Conservation (phyloP, 257 asterid genomes). For the Fraxinus pennsylvanica region DNA sequence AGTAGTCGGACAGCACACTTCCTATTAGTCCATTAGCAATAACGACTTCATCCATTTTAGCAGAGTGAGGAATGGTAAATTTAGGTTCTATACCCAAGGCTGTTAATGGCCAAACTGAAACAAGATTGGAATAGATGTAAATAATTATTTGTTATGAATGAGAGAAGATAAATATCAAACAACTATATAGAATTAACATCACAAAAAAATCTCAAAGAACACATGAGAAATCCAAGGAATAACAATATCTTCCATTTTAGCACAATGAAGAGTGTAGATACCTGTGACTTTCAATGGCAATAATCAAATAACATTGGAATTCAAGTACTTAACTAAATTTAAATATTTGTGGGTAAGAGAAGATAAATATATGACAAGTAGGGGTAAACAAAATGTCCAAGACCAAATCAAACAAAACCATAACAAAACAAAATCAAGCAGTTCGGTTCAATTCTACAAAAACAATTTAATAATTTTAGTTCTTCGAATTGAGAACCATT, state of each 20-base stretch:
- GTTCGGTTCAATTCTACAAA: too few relatives aligned
- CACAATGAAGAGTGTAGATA: not conserved
- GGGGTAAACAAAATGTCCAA: too few relatives aligned
- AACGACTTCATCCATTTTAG: slow-evolving; percentile 88
- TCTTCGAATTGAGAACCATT: too few relatives aligned
- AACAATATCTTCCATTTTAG: not conserved
- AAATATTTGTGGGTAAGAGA: not conserved
- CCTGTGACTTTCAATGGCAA: not conserved
- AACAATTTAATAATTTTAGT: too few relatives aligned
- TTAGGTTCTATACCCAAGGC: slow-evolving; percentile 95
- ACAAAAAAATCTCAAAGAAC: not conserved
- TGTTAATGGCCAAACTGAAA: slow-evolving; percentile 97
- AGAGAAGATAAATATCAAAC: not conserved
- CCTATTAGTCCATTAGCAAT: slow-evolving; percentile 90
- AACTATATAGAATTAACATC: not conserved
- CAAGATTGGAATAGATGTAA: slow-evolving; percentile 9
- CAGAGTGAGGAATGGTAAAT: slow-evolving; percentile 86
- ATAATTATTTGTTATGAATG: not conserved
- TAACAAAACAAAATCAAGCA: too few relatives aligned
- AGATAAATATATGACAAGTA: not conserved
- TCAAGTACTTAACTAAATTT: not conserved
- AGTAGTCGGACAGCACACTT: slow-evolving; percentile 93
- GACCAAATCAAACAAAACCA: too few relatives aligned
- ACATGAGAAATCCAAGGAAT: not conserved
- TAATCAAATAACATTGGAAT: not conserved